These are phyloP conservation scores for Zymoseptoria brevis DNA, from an alignment of 2,329 filamentous ascomycete species.

Conservation along the genomic window DNA sequence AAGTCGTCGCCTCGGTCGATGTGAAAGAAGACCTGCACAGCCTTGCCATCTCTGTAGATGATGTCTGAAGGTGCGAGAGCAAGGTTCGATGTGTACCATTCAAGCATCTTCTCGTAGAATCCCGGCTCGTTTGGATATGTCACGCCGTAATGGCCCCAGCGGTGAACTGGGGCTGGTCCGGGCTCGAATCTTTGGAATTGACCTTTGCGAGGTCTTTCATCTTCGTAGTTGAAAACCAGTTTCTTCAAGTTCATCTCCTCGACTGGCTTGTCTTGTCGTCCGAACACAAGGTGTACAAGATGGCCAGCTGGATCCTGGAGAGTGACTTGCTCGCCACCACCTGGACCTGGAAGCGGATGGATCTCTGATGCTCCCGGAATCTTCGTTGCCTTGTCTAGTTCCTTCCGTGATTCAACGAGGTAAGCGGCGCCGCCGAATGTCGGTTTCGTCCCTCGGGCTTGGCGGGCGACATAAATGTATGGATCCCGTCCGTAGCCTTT, in stretches of 20 bases:
- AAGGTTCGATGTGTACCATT: slow-evolving; percentile 37
- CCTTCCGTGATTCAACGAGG: slow-evolving; percentile 31
- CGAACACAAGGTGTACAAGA: slow-evolving; percentile 29
- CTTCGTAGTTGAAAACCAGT: slow-evolving; percentile 24
- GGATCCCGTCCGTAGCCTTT: slow-evolving; percentile 37
- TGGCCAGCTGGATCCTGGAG: slow-evolving; percentile 30
- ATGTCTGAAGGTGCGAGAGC: slow-evolving; percentile 43
- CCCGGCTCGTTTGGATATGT: slow-evolving; percentile 26
- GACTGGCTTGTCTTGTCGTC: slow-evolving; percentile 12
- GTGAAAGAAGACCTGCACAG: slow-evolving; percentile 40
- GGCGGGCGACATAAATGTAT: slow-evolving; percentile 37
- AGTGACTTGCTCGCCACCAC: slow-evolving; percentile 27
- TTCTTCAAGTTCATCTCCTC: slow-evolving; percentile 10
- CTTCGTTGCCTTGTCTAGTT: slow-evolving; percentile 28
- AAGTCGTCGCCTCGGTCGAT: slow-evolving; percentile 45
- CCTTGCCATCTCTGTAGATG: slow-evolving; percentile 12
- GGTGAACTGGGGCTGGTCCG: slow-evolving; percentile 39
- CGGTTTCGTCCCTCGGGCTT: slow-evolving; percentile 27
- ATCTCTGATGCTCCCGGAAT: slow-evolving; percentile 22
- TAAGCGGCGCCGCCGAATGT: slow-evolving; percentile 33
- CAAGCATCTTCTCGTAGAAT: slow-evolving; percentile 19
- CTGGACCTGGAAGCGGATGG: slow-evolving; percentile 26
- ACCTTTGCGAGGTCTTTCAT: slow-evolving; percentile 24
- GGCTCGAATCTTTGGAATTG: slow-evolving; percentile 31
- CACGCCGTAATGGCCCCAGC: slow-evolving; percentile 38